A percentile compares a stretch with the other conserved stretches of the same genome.
Conservation (phyloP, 805 yeast species). For the Lachancea meyersii region DNA sequence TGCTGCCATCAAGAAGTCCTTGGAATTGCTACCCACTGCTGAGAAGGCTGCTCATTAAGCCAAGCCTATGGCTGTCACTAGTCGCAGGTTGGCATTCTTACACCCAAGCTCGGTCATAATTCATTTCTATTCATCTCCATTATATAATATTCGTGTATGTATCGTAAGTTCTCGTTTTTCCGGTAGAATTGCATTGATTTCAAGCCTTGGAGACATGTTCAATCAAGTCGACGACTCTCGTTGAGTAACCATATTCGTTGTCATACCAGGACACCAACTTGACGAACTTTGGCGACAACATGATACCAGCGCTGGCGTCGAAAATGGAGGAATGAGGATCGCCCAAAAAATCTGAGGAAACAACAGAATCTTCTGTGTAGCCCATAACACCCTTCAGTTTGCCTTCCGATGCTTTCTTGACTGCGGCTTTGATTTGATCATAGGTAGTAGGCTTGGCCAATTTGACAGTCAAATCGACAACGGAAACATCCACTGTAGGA, state of each 20-base stretch:
- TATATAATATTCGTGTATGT: background rate
- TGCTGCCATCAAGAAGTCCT: conserved; percentile 57
- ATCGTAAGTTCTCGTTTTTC: background rate
- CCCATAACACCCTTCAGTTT: conserved; percentile 56
- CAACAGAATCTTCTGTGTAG: conserved; percentile 68
- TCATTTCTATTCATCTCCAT: background rate
- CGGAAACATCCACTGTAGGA: conserved; percentile 68
- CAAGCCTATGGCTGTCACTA: background rate
- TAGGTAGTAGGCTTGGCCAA: conserved; percentile 52
- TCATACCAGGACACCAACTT: conserved; percentile 70
- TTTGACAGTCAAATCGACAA: conserved; percentile 64
- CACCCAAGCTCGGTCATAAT: too few species aligned
- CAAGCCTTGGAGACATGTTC: conserved; percentile 47
- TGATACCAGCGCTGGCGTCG: conserved; percentile 65
- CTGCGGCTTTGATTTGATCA: conserved; percentile 55
- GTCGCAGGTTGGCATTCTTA: background rate
- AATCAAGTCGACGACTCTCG: conserved; percentile 64
- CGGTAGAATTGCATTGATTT: too few species aligned
- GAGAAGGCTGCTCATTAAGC: conserved; percentile 5
- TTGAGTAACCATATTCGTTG: conserved; percentile 38
- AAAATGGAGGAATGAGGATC: conserved; percentile 59
- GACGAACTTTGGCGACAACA: conserved; percentile 63
- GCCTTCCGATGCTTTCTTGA: conserved; percentile 56
- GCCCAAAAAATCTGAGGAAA: conserved; percentile 61
- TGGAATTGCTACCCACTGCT: conserved; percentile 29